Evolutionary conservation across 176 grass and related monocot species (phyloP).

Genomic region (Oropetium thomaeum): DNA sequence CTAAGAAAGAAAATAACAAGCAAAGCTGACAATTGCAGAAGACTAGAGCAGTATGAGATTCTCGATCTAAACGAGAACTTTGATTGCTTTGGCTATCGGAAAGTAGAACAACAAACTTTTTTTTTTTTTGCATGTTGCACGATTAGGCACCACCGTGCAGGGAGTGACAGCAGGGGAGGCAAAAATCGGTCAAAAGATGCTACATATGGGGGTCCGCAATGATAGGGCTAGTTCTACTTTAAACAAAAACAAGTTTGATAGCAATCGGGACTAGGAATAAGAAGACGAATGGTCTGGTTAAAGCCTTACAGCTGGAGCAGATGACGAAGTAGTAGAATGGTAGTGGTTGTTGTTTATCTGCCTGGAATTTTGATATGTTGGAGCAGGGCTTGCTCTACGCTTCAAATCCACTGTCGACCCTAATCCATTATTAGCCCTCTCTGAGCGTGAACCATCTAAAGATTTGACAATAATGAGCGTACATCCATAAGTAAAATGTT

Average conservation of each 20-base stretch:
- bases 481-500: not conserved
- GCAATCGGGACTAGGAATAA: not conserved
- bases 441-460: constrained; percentile 17
- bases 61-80: not conserved
- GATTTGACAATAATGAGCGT: not conserved
- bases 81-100: constrained; percentile 1
- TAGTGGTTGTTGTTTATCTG: constrained; percentile 21
- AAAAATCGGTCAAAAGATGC: constrained; percentile 22
- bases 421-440: constrained; percentile 14
- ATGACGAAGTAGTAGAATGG: constrained; percentile 16
- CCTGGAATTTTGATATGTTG: constrained; percentile 25
- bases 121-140: constrained; percentile 12
- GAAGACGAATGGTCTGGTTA: constrained; percentile 14
- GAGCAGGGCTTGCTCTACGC: constrained; percentile 32
- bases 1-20: not conserved
- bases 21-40: not conserved
- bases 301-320: constrained; percentile 44
- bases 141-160: constrained; percentile 5
- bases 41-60: not conserved
- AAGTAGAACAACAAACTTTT: constrained; percentile 4
- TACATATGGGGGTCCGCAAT: constrained; percentile 24
- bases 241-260: constrained; percentile 17
- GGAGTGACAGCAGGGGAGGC: constrained; percentile 11
- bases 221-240: constrained; percentile 19
- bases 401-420: not conserved